phyloP scores from a whole-genome alignment of 208 protist genomes.

The Tritrichomonas foetus region DNA sequence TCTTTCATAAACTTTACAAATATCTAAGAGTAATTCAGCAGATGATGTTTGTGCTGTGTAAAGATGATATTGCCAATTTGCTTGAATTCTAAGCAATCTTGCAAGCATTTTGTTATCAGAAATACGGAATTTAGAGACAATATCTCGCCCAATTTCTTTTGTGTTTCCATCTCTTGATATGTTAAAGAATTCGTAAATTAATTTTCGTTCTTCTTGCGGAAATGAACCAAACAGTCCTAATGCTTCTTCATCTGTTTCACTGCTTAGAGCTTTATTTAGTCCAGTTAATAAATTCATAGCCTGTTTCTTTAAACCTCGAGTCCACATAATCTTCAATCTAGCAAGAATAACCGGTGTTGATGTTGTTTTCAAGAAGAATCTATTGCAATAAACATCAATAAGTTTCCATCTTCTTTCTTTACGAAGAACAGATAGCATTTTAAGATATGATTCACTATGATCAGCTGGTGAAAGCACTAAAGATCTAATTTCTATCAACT shows the following conservation, averaged over 20 bases:
- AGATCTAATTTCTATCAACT: neutral
- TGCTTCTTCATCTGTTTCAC: neutral
- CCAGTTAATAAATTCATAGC: neutral
- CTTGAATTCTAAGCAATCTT: neutral
- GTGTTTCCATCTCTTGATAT: neutral
- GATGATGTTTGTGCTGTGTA: neutral
- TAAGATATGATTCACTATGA: neutral
- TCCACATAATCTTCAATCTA: neutral
- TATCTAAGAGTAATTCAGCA: neutral
- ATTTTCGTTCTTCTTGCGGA: no score
- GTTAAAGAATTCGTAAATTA: neutral
- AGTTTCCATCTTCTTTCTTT: slow-evolving; percentile 35
- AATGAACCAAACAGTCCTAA: neutral
- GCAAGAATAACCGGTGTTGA: neutral
- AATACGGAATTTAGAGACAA: neutral
- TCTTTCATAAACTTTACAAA: neutral
- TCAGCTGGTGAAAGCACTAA: neutral
- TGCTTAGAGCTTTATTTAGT: neutral
- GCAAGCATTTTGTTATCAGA: neutral
- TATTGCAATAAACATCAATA: neutral
- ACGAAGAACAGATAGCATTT: neutral
- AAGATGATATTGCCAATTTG: neutral
- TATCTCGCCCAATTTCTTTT: neutral
- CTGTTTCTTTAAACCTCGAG: neutral
- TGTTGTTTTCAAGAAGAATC: neutral